phyloP scores from a whole-genome alignment of 2,329 filamentous ascomycete genomes.

The Pyrenochaeta sp. region DNA sequence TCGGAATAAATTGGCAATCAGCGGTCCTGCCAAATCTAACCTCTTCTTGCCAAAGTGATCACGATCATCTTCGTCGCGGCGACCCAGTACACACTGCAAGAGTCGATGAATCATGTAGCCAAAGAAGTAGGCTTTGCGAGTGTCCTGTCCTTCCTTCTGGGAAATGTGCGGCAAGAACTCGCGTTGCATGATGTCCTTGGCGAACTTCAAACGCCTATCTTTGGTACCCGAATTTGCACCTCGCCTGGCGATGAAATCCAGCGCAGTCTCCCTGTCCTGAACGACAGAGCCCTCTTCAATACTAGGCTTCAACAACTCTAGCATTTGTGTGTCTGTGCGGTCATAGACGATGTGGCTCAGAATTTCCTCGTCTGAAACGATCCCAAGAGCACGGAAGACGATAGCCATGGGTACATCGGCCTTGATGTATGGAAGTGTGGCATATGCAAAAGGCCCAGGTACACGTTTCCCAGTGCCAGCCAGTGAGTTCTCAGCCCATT shows the following conservation, averaged over 20 bases:
- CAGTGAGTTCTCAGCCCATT: slow-evolving; percentile 87
- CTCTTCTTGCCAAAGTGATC: slow-evolving; percentile 99
- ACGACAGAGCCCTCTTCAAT: slow-evolving; percentile 97
- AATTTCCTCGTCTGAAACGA: slow-evolving; percentile 98
- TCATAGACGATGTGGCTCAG: slow-evolving; percentile 98
- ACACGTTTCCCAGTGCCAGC: slow-evolving; percentile 75
- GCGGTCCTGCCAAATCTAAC: slow-evolving; percentile 89
- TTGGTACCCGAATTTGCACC: slow-evolving; percentile 78
- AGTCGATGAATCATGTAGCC: slow-evolving; percentile 99
- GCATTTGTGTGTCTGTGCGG: slow-evolving; percentile 92
- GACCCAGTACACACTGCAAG: slow-evolving; percentile 89
- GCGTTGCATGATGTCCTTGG: slow-evolving; percentile 94
- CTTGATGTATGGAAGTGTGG: slow-evolving; percentile 93
- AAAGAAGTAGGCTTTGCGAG: slow-evolving; percentile 95
- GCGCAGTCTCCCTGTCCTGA: slow-evolving; percentile 90
- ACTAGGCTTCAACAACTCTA: slow-evolving; percentile 96
- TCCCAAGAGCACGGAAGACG: slow-evolving; percentile 92
- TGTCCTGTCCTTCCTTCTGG: slow-evolving; percentile 92
- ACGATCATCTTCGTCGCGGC: slow-evolving; percentile 93
- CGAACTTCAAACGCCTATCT: slow-evolving; percentile 90
- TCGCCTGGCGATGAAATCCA: slow-evolving; percentile 95
- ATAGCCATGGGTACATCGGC: slow-evolving; percentile 91
- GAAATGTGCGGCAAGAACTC: slow-evolving; percentile 97
- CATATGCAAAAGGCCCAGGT: slow-evolving; percentile 87
- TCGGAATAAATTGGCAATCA: slow-evolving; percentile 96